phyloP scores from a whole-genome alignment of 805 yeast species.

The Brettanomyces bruxellensis region DNA sequence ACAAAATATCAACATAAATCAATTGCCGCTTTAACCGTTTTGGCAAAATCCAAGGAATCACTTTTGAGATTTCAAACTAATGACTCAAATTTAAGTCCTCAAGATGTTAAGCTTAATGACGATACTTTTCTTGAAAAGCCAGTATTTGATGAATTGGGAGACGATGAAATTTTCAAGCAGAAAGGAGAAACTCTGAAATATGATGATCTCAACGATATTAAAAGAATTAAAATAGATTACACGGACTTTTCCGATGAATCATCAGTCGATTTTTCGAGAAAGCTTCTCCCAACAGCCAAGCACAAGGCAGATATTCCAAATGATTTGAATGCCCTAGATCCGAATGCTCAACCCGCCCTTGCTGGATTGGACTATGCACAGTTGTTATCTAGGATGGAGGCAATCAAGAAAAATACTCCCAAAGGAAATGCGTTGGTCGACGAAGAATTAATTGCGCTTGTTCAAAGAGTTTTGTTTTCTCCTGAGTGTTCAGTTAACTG shows the following conservation, averaged over 20 bases:
- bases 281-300: constrained; percentile 53
- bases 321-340: constrained; percentile 48
- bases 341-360: constrained; percentile 72
- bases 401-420: constrained; percentile 64
- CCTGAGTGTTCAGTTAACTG: constrained; percentile 49
- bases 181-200: constrained; percentile 24
- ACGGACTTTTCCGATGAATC: constrained; percentile 9
- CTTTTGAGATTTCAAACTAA: constrained; percentile 9
- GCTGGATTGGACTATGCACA: constrained; percentile 67
- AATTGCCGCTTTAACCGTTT: constrained; percentile 64
- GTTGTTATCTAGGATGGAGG: constrained; percentile 56
- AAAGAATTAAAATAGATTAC: constrained; percentile 34
- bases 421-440: constrained; percentile 60
- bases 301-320: constrained; percentile 57
- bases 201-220: constrained; percentile 19
- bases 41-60: constrained; percentile 48
- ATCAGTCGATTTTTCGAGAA: constrained; percentile 22
- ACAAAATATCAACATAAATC: constrained; percentile 72
- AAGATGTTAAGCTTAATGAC: constrained; percentile 55
- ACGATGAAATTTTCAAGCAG: constrained; percentile 30
- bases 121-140: constrained; percentile 75
- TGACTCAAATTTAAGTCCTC: constrained; percentile 33
- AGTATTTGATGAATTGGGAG: constrained; percentile 51
- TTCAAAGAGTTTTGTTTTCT: constrained; percentile 58
- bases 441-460: constrained; percentile 75